A percentile compares a stretch with the other conserved stretches of the same genome.
Evolutionary conservation across 2,329 filamentous ascomycete genomes (phyloP).

Genomic region (Aspergillus neoniger): DNA sequence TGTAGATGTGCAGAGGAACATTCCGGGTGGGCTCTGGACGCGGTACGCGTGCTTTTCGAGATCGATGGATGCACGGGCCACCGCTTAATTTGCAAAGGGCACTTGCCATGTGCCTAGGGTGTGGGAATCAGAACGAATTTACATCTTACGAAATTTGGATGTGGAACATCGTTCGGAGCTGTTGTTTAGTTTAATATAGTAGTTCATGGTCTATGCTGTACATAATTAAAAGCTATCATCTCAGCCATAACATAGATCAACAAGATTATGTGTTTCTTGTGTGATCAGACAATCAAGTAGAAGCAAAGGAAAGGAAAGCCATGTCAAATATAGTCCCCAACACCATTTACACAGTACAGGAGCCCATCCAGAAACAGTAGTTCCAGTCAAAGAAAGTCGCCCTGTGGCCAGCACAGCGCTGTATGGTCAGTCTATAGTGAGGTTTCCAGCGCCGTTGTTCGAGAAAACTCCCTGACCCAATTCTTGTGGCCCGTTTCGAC

Average conservation of each 20-base stretch:
- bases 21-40: conserved; percentile 16
- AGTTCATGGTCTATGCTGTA: conserved; percentile 5
- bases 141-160: no score
- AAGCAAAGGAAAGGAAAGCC: not conserved
- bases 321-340: not conserved
- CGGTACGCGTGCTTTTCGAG: conserved; percentile 20
- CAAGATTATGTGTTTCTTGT: conserved; percentile 1
- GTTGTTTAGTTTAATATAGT: not conserved
- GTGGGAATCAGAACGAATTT: not conserved
- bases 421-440: not conserved
- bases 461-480: not conserved
- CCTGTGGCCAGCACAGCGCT: conserved; percentile 25
- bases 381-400: conserved; percentile 12
- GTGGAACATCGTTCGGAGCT: no score
- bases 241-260: conserved; percentile 3
- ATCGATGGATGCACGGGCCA: conserved; percentile 32
- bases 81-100: conserved; percentile 28
- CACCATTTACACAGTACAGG: conserved; percentile 18
- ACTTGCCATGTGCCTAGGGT: not conserved
- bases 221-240: conserved; percentile 4
- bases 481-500: not conserved
- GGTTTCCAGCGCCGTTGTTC: not conserved
- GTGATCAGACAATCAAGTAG: not conserved
- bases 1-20: not conserved
- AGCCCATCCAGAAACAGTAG: conserved; percentile 5